Base-by-base conservation (phyloP, 192 early-diverging fungal species). In the Coemansia sp. region DNA sequence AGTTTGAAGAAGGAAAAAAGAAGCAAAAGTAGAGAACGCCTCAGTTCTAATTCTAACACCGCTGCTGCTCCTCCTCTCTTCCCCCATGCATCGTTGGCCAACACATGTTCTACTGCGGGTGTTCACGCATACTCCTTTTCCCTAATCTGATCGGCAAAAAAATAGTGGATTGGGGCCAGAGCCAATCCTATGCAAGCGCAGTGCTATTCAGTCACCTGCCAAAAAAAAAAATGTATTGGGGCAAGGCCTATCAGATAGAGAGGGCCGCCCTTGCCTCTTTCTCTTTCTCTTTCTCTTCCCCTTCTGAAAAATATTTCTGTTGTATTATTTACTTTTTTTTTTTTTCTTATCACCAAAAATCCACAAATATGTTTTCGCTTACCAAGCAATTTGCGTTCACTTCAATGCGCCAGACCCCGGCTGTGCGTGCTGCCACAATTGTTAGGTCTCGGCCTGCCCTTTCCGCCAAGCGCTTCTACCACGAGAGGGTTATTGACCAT, bases 401-500 rank as follows among this genome's bases (percentile, higher is more conserved):
- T 1, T 66, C 70, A 25, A 41, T 73, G 62, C 74, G 70, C 66
- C 74, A 67, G 73, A 45, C 64, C 8, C 21, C 71, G 5, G 62
- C 63, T 17, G 25, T 62, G 41, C 65, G 67, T 15, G 32, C 44
- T 14, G 42, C 61, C 53, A 60, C 50, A 25, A 67, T 51, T 19
- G 45, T 58, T 42, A 27, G 34, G 41, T 25, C 66, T 17, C 29
- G 61, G 32, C 46, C 23, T 14, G 67, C 41, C 4, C 68, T 62
- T 38, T 6, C 53, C 17, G 64, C 63, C 21, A 41, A 21, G 48
- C 77, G 82, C 64, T 55, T 57, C 41, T 85, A 82, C 77, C 85
- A 83, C 78, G 85, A 85, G 44, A 83, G 83, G 73, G 97, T 99
- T 14, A 96, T 99, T 81, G 95, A 99, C 77, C 97, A 99, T 84